A percentile compares a stretch with the other conserved stretches of the same genome.
Conservation (phyloP, 2,329 filamentous ascomycete genomes). For the Aureobasidium pullulans region DNA sequence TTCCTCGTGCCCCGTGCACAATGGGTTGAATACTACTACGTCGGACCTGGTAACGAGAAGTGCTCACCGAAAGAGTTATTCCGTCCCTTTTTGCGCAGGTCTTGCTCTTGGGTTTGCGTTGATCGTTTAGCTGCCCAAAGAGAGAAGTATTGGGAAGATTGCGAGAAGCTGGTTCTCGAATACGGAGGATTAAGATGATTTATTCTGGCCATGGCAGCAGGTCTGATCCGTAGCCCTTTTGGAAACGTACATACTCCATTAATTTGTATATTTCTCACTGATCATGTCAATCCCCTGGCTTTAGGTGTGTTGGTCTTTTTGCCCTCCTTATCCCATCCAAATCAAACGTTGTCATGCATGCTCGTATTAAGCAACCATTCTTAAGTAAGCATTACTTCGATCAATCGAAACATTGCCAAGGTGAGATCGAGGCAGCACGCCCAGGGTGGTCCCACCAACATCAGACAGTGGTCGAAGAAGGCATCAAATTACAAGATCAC, state of each 20-base stretch:
- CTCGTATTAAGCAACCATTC: too few species aligned
- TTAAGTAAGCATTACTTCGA: too few species aligned
- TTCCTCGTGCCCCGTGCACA: slow-evolving; percentile 28
- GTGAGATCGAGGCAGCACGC: too few species aligned
- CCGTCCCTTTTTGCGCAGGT: slow-evolving; percentile 26
- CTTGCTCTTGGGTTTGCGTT: slow-evolving; percentile 27
- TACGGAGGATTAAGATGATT: background rate
- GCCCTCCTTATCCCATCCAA: too few species aligned
- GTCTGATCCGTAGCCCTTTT: background rate
- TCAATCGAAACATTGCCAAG: too few species aligned
- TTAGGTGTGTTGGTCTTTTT: too few species aligned
- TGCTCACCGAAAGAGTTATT: slow-evolving; percentile 20
- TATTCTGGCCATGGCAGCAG: background rate
- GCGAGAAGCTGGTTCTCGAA: background rate
- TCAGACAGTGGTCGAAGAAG: too few species aligned
- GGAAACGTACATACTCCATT: background rate
- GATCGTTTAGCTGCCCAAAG: background rate
- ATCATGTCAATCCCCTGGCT: too few species aligned
- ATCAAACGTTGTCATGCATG: too few species aligned
- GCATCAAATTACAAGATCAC: too few species aligned
- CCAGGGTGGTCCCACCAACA: too few species aligned
- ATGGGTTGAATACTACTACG: slow-evolving; percentile 31
- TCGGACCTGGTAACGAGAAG: slow-evolving; percentile 9
- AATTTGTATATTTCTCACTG: background rate
- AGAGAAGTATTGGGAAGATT: slow-evolving; percentile 1